Conservation (phyloP, 176 grass and related monocot species). For the Pontederia crassipes region DNA sequence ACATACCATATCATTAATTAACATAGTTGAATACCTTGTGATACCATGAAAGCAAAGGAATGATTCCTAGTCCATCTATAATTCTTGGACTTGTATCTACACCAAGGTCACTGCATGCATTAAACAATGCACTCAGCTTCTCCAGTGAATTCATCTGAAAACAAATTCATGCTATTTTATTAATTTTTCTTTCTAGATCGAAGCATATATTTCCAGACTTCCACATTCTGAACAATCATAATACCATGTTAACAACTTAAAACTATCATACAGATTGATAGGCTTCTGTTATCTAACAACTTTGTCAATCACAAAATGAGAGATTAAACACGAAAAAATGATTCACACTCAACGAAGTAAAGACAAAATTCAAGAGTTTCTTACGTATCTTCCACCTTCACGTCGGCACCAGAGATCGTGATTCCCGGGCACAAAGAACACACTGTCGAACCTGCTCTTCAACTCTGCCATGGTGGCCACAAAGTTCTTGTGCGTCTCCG, state of each 20-base stretch:
- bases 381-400: slow-evolving; percentile 63
- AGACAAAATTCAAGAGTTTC: slow-evolving; percentile 7
- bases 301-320: background rate
- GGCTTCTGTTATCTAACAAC: background rate
- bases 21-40: slow-evolving; percentile 56
- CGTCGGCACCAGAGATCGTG: slow-evolving; percentile 88
- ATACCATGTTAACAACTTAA: background rate
- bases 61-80: slow-evolving; percentile 74
- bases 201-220: background rate
- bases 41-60: slow-evolving; percentile 96
- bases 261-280: slow-evolving; percentile 1
- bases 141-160: slow-evolving; percentile 93
- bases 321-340: slow-evolving; percentile 1
- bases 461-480: slow-evolving; percentile 56
- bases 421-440: slow-evolving; percentile 89
- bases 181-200: background rate
- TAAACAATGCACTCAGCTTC: slow-evolving; percentile 95
- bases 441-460: slow-evolving; percentile 42
- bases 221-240: background rate
- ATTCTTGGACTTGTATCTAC: slow-evolving; percentile 71
- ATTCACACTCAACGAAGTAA: background rate
- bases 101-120: slow-evolving; percentile 83
- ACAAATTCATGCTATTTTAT: slow-evolving; percentile 29
- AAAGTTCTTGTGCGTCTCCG: slow-evolving; percentile 68
- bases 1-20: slow-evolving; percentile 3